Percentiles rank a stretch among this genome's conserved stretches.
Evolutionary conservation across 208 protist genomes (phyloP).

Genomic region (Leishmania braziliensis): DNA sequence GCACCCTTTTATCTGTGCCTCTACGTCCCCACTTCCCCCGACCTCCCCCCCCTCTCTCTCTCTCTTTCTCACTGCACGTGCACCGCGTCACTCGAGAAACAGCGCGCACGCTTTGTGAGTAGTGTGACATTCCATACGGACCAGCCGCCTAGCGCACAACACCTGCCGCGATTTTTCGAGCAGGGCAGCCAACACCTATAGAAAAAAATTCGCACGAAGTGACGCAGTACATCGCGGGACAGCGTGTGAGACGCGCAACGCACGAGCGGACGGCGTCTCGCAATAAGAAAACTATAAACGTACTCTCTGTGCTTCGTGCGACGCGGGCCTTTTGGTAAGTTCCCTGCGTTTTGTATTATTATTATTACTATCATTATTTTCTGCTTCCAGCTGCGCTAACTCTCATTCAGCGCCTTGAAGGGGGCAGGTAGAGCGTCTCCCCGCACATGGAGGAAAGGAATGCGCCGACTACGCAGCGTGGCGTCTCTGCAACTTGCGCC

Average conservation of each 20-base stretch:
- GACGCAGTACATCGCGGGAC: neutral
- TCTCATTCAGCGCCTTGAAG: neutral
- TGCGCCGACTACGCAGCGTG: neutral
- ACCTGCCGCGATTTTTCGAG: neutral
- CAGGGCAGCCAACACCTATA: neutral
- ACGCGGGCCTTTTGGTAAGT: too few relatives aligned
- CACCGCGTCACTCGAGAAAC: neutral
- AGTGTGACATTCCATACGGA: too few relatives aligned
- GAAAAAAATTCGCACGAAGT: neutral
- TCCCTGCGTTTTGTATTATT: too few relatives aligned
- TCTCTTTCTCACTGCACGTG: too few relatives aligned
- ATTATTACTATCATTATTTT: too few relatives aligned
- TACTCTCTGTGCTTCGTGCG: too few relatives aligned
- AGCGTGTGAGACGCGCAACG: neutral
- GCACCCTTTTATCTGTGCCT: neutral
- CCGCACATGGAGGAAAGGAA: neutral
- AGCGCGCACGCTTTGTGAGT: neutral
- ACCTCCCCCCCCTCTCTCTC: neutral
- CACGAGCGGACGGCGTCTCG: neutral
- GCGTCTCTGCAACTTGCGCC: neutral
- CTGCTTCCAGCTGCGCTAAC: neutral
- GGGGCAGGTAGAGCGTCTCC: neutral
- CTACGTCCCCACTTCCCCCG: neutral
- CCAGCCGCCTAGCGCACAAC: too few relatives aligned
- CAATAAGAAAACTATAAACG: too few relatives aligned